Conservation (phyloP, 306 rosid species). For the Cucumis sativus region Cucumber_9930_V3 NC_026656.2:24129001-24129500, state of each 20-base stretch:
- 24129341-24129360: slow-evolving; percentile 50
- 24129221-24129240: slow-evolving; percentile 46
- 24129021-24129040: slow-evolving; percentile 51
- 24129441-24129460: slow-evolving; percentile 45
- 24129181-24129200: slow-evolving; percentile 59
- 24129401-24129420: slow-evolving; percentile 60
- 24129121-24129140: slow-evolving; percentile 39
- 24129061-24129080: slow-evolving; percentile 66
- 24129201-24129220: slow-evolving; percentile 36
- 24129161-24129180: slow-evolving; percentile 57
- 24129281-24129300: slow-evolving; percentile 57
- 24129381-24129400: slow-evolving; percentile 54
- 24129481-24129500: slow-evolving; percentile 48
- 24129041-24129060: slow-evolving; percentile 68
- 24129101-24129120: slow-evolving; percentile 44
- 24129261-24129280: slow-evolving; percentile 68
- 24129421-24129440: slow-evolving; percentile 65
- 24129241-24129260: slow-evolving; percentile 46
- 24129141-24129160: slow-evolving; percentile 64
- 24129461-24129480: slow-evolving; percentile 72
- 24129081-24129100: slow-evolving; percentile 45
- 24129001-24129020: slow-evolving; percentile 45
- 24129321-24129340: slow-evolving; percentile 53
- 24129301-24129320: slow-evolving; percentile 55
- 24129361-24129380: slow-evolving; percentile 50